phyloP scores from a whole-genome alignment of 306 rosid genomes.

The Arachis stenosperma region DNA sequence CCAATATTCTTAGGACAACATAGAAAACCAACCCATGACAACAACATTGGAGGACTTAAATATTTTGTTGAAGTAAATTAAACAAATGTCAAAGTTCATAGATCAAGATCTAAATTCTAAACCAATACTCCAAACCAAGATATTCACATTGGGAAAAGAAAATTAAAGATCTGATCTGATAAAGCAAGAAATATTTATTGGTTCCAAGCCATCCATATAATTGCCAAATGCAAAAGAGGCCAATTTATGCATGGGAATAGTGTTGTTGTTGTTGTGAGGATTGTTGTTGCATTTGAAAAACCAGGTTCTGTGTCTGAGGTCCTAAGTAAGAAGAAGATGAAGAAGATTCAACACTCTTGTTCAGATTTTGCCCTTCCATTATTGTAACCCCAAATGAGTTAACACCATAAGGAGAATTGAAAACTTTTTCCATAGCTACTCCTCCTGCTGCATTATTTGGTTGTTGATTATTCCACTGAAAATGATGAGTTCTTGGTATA shows the following conservation, averaged over 20 bases:
- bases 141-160: slow-evolving; percentile 57
- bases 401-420: slow-evolving; percentile 56
- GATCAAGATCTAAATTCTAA: slow-evolving; percentile 28
- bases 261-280: slow-evolving; percentile 55
- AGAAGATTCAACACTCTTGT: slow-evolving; percentile 50
- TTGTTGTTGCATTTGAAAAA: slow-evolving; percentile 73
- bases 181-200: slow-evolving; percentile 23
- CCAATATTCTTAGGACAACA: slow-evolving; percentile 37
- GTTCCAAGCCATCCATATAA: slow-evolving; percentile 37
- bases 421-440: slow-evolving; percentile 57
- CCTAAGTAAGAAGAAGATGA: slow-evolving; percentile 45
- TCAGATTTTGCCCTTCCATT: slow-evolving; percentile 58
- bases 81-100: slow-evolving; percentile 38
- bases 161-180: slow-evolving; percentile 40
- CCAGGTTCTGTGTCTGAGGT: slow-evolving; percentile 67
- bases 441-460: slow-evolving; percentile 33
- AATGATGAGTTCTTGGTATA: slow-evolving; percentile 40
- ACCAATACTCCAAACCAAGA: slow-evolving; percentile 49
- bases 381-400: slow-evolving; percentile 58
- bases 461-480: slow-evolving; percentile 69
- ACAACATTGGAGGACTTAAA: slow-evolving; percentile 18
- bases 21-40: slow-evolving; percentile 32
- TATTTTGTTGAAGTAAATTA: slow-evolving; percentile 30
- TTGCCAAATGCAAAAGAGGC: slow-evolving; percentile 20
- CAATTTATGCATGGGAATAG: slow-evolving; percentile 53